Percentiles rank a stretch among this genome's conserved stretches.
Conservation (phyloP, 2,329 filamentous ascomycete species). For the Arthrobotrys megalospora region DNA sequence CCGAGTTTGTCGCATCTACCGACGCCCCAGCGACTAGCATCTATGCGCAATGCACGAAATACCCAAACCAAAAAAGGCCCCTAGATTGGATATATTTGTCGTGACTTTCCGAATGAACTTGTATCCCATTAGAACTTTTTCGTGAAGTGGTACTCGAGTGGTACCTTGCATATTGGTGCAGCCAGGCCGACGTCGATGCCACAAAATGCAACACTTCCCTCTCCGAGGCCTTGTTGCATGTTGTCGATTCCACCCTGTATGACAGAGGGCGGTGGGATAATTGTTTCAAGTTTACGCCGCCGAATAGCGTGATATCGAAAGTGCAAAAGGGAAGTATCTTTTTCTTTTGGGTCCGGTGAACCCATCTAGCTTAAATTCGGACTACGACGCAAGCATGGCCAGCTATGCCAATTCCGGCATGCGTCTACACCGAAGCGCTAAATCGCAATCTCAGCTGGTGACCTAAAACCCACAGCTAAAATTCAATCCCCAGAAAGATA, state of each 20-base stretch:
- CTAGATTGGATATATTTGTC: neutral
- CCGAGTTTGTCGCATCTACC: slow-evolving; percentile 31
- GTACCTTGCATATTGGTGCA: slow-evolving; percentile 49
- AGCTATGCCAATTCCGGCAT: slow-evolving; percentile 14
- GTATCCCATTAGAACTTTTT: neutral
- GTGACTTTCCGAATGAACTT: neutral
- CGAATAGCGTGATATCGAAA: neutral
- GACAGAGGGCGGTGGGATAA: neutral
- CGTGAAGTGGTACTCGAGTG: neutral
- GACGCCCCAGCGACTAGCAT: slow-evolving; percentile 28
- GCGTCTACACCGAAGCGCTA: neutral
- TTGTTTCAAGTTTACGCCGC: neutral
- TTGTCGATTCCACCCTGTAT: neutral
- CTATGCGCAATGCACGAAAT: slow-evolving; percentile 31
- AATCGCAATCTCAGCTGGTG: neutral
- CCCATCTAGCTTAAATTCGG: neutral
- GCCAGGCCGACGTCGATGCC: neutral
- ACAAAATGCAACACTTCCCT: slow-evolving; percentile 40
- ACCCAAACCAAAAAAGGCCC: neutral
- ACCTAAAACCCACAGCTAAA: neutral
- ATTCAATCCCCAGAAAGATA: neutral
- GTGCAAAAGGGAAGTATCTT: neutral
- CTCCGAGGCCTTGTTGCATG: neutral
- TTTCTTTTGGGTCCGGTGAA: neutral
- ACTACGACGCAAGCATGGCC: neutral